phyloP scores from a whole-genome alignment of 352 stramenopile genomes.

The Phytophthora lateralis region DNA sequence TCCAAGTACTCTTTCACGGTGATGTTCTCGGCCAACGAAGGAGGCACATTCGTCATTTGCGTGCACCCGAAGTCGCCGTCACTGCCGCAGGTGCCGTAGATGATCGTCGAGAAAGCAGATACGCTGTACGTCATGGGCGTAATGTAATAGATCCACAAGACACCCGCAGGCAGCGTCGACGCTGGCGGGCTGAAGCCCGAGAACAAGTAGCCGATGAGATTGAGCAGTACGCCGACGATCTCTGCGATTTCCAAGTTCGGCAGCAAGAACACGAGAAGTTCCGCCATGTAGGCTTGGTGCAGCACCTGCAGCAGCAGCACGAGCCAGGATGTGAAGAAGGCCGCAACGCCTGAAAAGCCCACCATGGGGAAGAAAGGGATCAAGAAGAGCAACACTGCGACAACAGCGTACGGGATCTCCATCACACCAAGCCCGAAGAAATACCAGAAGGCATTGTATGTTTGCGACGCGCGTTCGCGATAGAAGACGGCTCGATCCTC shows the following conservation, averaged over 20 bases:
- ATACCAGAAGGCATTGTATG: conserved; percentile 42
- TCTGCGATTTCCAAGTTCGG: conserved; percentile 53
- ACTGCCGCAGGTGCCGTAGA: conserved; percentile 24
- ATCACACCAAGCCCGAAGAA: conserved; percentile 22
- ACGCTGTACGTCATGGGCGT: conserved; percentile 14
- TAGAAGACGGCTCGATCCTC: conserved; percentile 88
- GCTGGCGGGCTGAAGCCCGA: conserved; percentile 29
- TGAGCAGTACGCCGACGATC: conserved; percentile 33
- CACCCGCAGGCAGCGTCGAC: conserved; percentile 9
- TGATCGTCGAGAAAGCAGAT: background rate
- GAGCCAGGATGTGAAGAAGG: conserved; percentile 25
- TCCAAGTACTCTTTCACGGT: conserved; percentile 46
- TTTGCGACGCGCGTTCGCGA: conserved; percentile 76
- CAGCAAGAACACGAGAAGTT: conserved; percentile 33
- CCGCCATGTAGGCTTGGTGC: conserved; percentile 26
- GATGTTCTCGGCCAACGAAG: conserved; percentile 25
- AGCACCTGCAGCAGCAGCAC: conserved; percentile 25
- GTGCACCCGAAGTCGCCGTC: conserved; percentile 36
- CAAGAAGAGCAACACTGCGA: conserved; percentile 27
- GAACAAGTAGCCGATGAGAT: conserved; percentile 28
- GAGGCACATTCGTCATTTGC: conserved; percentile 37
- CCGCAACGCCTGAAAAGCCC: conserved; percentile 20
- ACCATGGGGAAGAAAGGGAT: conserved; percentile 23
- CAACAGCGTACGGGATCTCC: conserved; percentile 51
- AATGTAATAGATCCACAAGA: conserved; percentile 25